Evolutionary conservation across 208 protist species (phyloP), one percentile per base, ranked within the genome.

Genomic region (Acanthamoeba healyi): DNA sequence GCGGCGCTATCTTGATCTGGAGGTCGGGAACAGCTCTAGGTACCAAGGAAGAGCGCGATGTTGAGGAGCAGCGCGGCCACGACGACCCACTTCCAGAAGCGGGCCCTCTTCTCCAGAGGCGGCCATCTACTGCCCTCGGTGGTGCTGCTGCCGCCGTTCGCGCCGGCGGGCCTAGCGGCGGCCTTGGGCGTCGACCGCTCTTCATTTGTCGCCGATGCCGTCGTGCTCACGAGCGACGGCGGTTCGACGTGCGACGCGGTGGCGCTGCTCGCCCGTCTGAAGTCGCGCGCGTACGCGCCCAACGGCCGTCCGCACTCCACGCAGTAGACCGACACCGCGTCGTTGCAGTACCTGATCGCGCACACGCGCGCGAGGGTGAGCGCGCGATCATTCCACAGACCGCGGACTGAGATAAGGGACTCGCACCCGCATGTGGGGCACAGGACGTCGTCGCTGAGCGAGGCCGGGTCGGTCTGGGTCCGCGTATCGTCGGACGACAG

Each of bases 291-390:
- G 14, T 7, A 3, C 19, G 34, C 40, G 6, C 32, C 77, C 44
- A 86, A 24, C 4, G 77, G 77, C 2, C 77, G 44, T 0, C 77
- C 77, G 44, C 77, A 86, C 24, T 86, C 44, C 44, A 58, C 77
- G 77, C 77, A 86, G 44, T 36, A 40, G 44, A 9, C 22, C 6
- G 44, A 36, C 44, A 86, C 77, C 29, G n/a, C 77, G 10, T 86
- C 77, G n/a, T 86, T 86, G 77, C 44, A 61, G 44, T 61, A 58
- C 77, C 77, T 86, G 44, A n/a, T n/a, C n/a, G n/a, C n/a, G n/a
- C n/a, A n/a, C n/a, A n/a, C n/a, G 40, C 72, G 40, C 19, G 19
- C 5, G 22, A 51, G 7, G 32, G 10, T 32, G 1, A 38, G 0
- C n/a, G 2, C 0, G 36, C 5, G 1, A 10, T 12, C 44, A 36